Evolutionary conservation across 2,329 filamentous ascomycete species (phyloP), one percentile per base, ranked within the genome.

Genomic region (Tricladium varicosporioides): DNA sequence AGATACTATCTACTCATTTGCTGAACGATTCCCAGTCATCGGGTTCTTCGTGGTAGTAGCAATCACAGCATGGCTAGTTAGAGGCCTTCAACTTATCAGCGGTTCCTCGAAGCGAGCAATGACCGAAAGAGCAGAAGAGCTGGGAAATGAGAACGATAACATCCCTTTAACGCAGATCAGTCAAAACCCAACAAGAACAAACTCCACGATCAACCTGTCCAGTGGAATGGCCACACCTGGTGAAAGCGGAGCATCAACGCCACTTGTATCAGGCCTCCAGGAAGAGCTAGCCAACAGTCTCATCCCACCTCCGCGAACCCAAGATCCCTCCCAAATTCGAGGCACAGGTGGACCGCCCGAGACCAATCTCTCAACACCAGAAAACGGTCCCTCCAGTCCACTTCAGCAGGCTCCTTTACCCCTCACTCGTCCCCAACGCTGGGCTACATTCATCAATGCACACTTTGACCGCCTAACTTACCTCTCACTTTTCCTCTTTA

Each of bases 41-140:
- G 82, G 81, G 13, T 85, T 83, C 68, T 63, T 80, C 11, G 69
- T 76, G 44, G 79, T 82, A 72, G 76, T 83, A 67, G 70, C 74
- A 5, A 66, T 77, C 47, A 80, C 80, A 13, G 80, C 81, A 3
- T 84, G 80, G 67, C 72, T 83, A 67, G 80, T 80, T 0, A 76
- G 82, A 13, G 75, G 72, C 5, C 70, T 85, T 2, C 81, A 85
- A 60, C 67, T 82, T 16, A 33, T 81, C 11, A 67, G 78, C 1
- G 78, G 80, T 22, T 76, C 76, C 0, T 78, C 79, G 0, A 84
- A 84, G 63, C 75, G 79, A 51, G 76, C 79, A 2, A 71, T 77
- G 51, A 75, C 74, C 1, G 76, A 82, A 58, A 72, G 80, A 11
- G 78, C 77, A 2, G 80, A 83, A 57, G 80, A 83, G 54, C 73